Evolutionary conservation across 2,329 filamentous ascomycete species (phyloP).

Genomic region (Penicillium psychrosexuale): DNA sequence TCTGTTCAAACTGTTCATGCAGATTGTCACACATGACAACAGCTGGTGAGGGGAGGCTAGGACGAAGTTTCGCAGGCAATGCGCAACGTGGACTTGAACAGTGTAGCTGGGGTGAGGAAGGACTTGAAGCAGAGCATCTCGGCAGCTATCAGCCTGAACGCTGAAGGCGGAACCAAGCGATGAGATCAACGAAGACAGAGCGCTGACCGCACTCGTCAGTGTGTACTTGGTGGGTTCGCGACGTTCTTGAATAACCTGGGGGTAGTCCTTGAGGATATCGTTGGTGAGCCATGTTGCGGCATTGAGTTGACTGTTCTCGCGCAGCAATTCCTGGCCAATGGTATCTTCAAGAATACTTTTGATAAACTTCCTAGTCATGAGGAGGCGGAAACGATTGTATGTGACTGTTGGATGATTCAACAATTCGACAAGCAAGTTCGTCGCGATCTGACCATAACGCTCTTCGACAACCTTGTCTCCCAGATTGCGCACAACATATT

Average conservation of each 20-base stretch:
- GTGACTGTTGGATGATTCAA: conserved; percentile 71
- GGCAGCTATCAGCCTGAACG: conserved; percentile 73
- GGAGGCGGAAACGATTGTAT: conserved; percentile 81
- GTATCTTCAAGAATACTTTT: conserved; percentile 80
- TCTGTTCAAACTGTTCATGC: conserved; percentile 89
- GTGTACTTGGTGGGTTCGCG: conserved; percentile 86
- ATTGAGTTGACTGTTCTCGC: conserved; percentile 82
- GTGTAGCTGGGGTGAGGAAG: conserved; percentile 94
- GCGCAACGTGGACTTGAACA: conserved; percentile 84
- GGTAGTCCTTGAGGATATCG: conserved; percentile 88
- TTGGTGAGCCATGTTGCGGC: conserved; percentile 81
- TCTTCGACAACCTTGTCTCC: conserved; percentile 79
- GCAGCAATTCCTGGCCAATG: conserved; percentile 75
- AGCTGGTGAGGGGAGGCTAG: conserved; percentile 90
- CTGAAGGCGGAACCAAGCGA: conserved; percentile 79
- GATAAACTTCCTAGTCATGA: conserved; percentile 81
- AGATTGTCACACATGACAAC: conserved; percentile 85
- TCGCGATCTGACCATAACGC: conserved; percentile 76
- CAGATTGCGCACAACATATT: conserved; percentile 71
- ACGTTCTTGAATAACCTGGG: conserved; percentile 80
- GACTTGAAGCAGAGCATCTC: conserved; percentile 84
- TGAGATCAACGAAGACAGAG: conserved; percentile 72
- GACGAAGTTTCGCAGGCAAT: conserved; percentile 82
- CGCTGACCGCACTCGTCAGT: conserved; percentile 73
- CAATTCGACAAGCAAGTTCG: conserved; percentile 75